Conservation (phyloP, 108 stramenopile species). For the Epipyxis sp. region DNA sequence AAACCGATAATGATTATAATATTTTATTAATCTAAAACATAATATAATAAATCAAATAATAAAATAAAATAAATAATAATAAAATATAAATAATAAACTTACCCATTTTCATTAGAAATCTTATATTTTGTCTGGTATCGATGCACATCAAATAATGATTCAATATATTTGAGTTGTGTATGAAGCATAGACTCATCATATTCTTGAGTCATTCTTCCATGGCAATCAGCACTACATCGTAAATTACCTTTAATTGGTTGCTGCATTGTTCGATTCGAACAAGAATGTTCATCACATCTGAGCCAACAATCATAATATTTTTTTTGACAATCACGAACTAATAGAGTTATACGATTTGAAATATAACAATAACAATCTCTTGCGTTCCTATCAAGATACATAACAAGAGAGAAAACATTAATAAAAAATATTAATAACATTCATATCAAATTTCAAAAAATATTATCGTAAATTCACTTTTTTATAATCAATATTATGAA, state of each 20-base stretch:
- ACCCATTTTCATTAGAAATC: slow-evolving; percentile 4
- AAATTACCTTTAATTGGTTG: slow-evolving; percentile 51
- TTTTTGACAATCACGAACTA: slow-evolving; percentile 42
- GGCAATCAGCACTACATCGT: slow-evolving; percentile 48
- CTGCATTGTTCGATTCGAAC: slow-evolving; percentile 50
- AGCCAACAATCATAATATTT: slow-evolving; percentile 57
- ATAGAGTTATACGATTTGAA: slow-evolving; percentile 47
- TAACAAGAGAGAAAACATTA: background rate
- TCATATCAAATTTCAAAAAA: too few relatives aligned
- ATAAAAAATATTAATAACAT: too few relatives aligned
- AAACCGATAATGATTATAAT: too few relatives aligned
- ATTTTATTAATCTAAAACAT: too few relatives aligned
- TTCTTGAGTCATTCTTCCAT: slow-evolving; percentile 41
- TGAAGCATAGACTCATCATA: slow-evolving; percentile 52
- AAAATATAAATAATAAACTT: background rate
- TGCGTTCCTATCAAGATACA: too few relatives aligned
- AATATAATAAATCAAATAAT: background rate
- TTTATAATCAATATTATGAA: too few relatives aligned
- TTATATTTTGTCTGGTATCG: slow-evolving; percentile 40
- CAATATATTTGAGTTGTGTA: slow-evolving; percentile 58
- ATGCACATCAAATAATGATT: slow-evolving; percentile 55
- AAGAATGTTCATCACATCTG: slow-evolving; percentile 49
- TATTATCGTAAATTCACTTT: too few relatives aligned
- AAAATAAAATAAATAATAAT: background rate
- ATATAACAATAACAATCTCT: slow-evolving; percentile 51